These are phyloP conservation scores for Chaetomium strumarium DNA, from an alignment of 2,329 filamentous ascomycete species.

Conservation along the genomic window DNA sequence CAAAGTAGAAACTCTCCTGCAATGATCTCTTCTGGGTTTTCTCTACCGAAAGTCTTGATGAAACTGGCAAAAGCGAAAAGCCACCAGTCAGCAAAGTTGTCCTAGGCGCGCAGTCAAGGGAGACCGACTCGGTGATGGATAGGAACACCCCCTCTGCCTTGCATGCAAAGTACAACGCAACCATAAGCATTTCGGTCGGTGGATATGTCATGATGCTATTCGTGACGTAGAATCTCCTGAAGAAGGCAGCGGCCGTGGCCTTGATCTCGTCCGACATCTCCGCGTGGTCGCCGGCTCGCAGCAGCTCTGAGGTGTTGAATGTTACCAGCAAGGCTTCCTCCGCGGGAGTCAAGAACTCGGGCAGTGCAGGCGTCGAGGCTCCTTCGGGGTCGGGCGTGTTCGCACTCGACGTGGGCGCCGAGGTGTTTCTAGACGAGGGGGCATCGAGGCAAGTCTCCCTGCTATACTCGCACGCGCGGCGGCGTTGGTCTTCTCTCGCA, in stretches of 20 bases:
- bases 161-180: conserved; percentile 84
- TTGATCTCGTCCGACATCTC: conserved; percentile 47
- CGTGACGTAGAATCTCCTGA: conserved; percentile 91
- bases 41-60: conserved; percentile 61
- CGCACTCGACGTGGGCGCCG: conserved; percentile 26
- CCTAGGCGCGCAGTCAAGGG: neutral
- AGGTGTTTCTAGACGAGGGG: conserved; percentile 27
- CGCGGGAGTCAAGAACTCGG: conserved; percentile 74
- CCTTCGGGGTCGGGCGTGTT: conserved; percentile 33
- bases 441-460: conserved; percentile 50
- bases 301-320: conserved; percentile 62
- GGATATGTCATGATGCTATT: conserved; percentile 97
- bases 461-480: conserved; percentile 61
- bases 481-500: conserved; percentile 73
- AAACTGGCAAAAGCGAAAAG: conserved; percentile 44
- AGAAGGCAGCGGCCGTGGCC: conserved; percentile 79
- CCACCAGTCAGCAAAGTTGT: neutral
- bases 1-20: conserved; percentile 90
- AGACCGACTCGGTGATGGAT: conserved; percentile 41
- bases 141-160: conserved; percentile 86
- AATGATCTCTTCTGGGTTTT: conserved; percentile 73
- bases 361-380: conserved; percentile 40
- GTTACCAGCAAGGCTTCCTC: conserved; percentile 79
- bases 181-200: conserved; percentile 81
- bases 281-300: conserved; percentile 51